Evolutionary conservation across 805 yeast species (phyloP).

Genomic region (Nakazawaea wyomingensis): DNA sequence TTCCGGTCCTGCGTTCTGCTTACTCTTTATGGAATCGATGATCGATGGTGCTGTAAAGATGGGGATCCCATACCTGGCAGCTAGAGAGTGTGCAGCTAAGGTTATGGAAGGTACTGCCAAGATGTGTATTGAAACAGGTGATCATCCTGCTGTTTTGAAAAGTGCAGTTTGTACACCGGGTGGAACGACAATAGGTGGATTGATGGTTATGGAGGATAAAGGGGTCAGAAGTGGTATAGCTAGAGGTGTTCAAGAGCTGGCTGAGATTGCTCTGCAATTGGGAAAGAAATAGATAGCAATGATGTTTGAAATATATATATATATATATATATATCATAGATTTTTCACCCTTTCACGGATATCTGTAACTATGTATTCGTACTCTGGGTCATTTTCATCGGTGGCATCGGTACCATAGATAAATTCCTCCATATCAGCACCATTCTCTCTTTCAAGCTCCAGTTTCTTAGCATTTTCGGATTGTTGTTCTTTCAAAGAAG

Average conservation of each 20-base stretch:
- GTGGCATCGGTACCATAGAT: conserved; percentile 9
- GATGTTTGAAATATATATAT: neutral
- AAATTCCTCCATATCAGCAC: conserved; percentile 9
- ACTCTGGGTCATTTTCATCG: conserved; percentile 24
- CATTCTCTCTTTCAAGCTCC: conserved; percentile 18
- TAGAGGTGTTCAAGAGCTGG: conserved; percentile 86
- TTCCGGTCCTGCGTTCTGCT: conserved; percentile 93
- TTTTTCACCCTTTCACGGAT: conserved; percentile 10
- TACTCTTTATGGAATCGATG: conserved; percentile 84
- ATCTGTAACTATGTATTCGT: conserved; percentile 26
- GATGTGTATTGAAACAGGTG: conserved; percentile 78
- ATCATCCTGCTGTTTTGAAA: conserved; percentile 84
- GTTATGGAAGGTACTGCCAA: conserved; percentile 91
- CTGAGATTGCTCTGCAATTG: conserved; percentile 62
- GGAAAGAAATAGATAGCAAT: conserved; percentile 39
- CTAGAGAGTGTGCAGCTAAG: conserved; percentile 84
- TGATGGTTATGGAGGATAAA: conserved; percentile 85
- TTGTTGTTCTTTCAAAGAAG: conserved; percentile 61
- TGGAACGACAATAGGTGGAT: conserved; percentile 95
- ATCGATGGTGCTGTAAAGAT: conserved; percentile 91
- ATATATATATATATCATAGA: conserved; percentile 5
- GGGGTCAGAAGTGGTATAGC: conserved; percentile 86
- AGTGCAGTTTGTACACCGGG: conserved; percentile 94
- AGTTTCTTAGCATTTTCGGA: conserved; percentile 29
- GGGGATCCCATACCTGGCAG: conserved; percentile 86